phyloP scores from a whole-genome alignment of 441 rosid genomes.

The Macaranga tanarius region DNA sequence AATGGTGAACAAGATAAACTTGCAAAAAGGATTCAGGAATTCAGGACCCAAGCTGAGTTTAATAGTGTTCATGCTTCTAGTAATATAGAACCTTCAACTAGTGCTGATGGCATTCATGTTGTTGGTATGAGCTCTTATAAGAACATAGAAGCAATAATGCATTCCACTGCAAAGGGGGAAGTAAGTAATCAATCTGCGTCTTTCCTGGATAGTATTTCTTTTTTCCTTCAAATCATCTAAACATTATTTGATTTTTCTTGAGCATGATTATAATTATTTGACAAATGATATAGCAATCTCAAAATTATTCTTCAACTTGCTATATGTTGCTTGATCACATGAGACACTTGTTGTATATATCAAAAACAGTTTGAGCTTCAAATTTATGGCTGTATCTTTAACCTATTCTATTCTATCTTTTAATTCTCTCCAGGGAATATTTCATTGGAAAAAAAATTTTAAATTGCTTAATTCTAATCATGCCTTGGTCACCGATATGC shows the following conservation, averaged over 20 bases:
- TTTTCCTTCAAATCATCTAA: not conserved
- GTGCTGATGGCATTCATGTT: slow-evolving; percentile 40
- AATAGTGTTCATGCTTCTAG: slow-evolving; percentile 50
- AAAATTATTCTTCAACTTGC: too few species aligned
- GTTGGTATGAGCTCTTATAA: slow-evolving; percentile 49
- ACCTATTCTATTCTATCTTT: not conserved
- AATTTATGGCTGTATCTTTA: not conserved
- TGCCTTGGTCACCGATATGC: not conserved
- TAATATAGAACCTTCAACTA: slow-evolving; percentile 41
- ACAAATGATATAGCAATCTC: not conserved
- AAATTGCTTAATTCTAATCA: not conserved
- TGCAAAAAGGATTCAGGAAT: slow-evolving; percentile 90
- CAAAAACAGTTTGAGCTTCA: not conserved
- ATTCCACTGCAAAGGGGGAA: slow-evolving; percentile 58
- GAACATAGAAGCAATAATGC: slow-evolving; percentile 54
- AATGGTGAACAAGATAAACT: slow-evolving; percentile 74
- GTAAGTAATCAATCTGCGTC: slow-evolving; percentile 38
- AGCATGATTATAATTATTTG: not conserved
- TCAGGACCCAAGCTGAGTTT: slow-evolving; percentile 79
- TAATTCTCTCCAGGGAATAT: not conserved
- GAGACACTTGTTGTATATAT: too few species aligned
- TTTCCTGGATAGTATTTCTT: not conserved
- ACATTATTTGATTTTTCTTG: not conserved
- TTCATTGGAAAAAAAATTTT: not conserved
- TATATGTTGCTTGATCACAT: too few species aligned